Evolutionary conservation across 495 filamentous ascomycete genomes (phyloP).

Genomic region (Amniculicola lignicola): DNA sequence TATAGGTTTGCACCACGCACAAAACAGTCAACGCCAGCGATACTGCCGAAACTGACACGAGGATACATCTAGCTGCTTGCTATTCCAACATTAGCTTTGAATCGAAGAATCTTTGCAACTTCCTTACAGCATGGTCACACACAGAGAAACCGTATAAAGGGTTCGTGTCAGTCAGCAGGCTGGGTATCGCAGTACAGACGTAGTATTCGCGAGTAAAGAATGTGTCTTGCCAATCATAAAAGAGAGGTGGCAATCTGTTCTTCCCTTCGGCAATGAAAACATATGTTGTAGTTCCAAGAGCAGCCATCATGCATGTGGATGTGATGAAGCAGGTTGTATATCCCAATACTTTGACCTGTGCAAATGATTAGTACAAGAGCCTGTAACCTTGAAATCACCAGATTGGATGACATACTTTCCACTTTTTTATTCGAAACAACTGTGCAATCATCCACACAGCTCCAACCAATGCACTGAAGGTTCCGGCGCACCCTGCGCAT

Average conservation of each 20-base stretch:
- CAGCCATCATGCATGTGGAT: background rate
- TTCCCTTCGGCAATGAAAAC: conserved; percentile 5
- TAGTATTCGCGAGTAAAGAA: conserved; percentile 16
- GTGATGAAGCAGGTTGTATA: background rate
- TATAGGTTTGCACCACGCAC: background rate
- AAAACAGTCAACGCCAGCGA: background rate
- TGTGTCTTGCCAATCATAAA: background rate
- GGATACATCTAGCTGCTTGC: background rate
- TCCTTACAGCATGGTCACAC: conserved; percentile 13
- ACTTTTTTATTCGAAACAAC: background rate
- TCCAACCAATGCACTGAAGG: background rate
- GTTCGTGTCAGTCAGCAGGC: background rate
- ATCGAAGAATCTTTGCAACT: background rate
- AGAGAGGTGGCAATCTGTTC: background rate
- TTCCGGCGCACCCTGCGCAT: background rate
- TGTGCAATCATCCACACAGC: background rate
- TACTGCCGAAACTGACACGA: background rate
- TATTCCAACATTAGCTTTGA: background rate
- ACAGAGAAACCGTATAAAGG: conserved; percentile 7
- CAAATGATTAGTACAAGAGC: background rate
- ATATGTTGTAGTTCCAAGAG: conserved; percentile 5
- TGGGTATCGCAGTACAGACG: conserved; percentile 15
- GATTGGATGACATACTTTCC: background rate
- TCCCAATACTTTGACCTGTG: background rate
- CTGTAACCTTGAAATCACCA: background rate